Base-by-base conservation (phyloP, 1,284 basidiomycete species). In the Ceratobasidium sp. region DNA sequence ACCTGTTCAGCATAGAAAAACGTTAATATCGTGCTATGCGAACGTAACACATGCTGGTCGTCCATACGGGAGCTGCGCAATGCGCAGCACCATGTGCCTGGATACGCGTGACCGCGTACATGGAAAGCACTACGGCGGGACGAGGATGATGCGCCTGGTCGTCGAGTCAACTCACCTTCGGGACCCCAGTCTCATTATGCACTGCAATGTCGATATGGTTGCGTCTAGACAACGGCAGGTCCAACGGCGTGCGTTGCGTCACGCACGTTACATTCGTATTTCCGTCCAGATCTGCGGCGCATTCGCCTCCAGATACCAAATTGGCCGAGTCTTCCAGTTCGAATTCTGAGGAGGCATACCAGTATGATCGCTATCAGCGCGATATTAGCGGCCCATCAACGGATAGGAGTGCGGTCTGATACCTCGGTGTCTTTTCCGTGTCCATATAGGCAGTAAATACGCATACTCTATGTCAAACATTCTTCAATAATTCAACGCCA, bases 361-460 rank as follows among this genome's bases (percentile, higher is more conserved):
- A 93, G 80, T 94, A 94, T 44, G 93, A 94, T 51, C 92, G 87
- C 90, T 93, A 33, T n/a, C 45, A 27, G 53, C 6, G n/a, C 48
- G 17, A 29, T 47, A 31, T 44, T 1, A 60, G 29, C 36, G 57
- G 5, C 53, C 50, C 31, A 33, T 67, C 59, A 64, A 41, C 47
- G 41, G 62, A 54, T 36, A n/a, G n/a, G n/a, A n/a, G n/a, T n/a
- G n/a, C n/a, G n/a, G 22, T 80, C 87, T 79, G 59, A 92, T n/a
- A n/a, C 93, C 88, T 98, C 98, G 0, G 98, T 99, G 79, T 97
- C 93, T 81, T 99, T 99, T 24, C 98, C 98, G 78, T 95, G 92
- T 0, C 97, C 98, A 82, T 99, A 99, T 9, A 97, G 88, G 79
- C 97, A 99, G 83, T 92, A 95, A 27, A 98, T 91, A 82, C 93